Base-by-base conservation (phyloP, 1,284 basidiomycete genomes). In the Ceratorhiza oryzae-sativae region DNA sequence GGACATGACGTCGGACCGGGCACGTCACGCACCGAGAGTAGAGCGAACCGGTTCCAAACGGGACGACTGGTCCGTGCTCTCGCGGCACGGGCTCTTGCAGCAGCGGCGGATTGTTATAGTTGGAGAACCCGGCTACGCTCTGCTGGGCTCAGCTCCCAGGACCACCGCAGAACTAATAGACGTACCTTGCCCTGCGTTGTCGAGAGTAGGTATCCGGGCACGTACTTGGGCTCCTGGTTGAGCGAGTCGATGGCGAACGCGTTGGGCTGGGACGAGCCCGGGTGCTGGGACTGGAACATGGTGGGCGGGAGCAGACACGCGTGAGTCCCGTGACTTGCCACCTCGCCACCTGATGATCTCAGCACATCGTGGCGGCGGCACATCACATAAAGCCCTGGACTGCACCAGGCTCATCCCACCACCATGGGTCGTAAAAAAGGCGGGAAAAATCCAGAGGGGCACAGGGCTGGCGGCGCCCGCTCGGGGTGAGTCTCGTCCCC, bases 171-270 rank as follows among this genome's bases (percentile, higher is more conserved):
- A 23, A 25, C 20, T 18, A n/a, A 18, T 2, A 25, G 10, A 51
- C 73, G 5, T 42, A 73, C 73, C 61, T 73, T 70, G 23, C 73
- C 73, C 61, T 73, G 73, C 18, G 60, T 65, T 9, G 73, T 71
- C 15, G 73, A 67, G 13, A 73, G 41, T 13, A 73, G 39, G 32
- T 73, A 73, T 15, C 73, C 73, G 3, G 73, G 70, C 27, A 73
- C 71, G 39, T 73, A 73, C 46, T 71, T 61, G 23, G 65, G 71
- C 25, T 68, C 67, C 45, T 73, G 72, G 34, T 71, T 68, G 23
- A 68, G 63, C 34, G 63, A 68, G 51, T 68, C 63, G 51, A 68
- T 68, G 34, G 51, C 30, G 36, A 68, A 68, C 51, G 63, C 63
- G 36, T 68, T 68, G n/a, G 63, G 63, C 36, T 68, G 63, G 23